Conservation (phyloP, 768 basidiomycete species). For the Tricholoma sp. region DNA sequence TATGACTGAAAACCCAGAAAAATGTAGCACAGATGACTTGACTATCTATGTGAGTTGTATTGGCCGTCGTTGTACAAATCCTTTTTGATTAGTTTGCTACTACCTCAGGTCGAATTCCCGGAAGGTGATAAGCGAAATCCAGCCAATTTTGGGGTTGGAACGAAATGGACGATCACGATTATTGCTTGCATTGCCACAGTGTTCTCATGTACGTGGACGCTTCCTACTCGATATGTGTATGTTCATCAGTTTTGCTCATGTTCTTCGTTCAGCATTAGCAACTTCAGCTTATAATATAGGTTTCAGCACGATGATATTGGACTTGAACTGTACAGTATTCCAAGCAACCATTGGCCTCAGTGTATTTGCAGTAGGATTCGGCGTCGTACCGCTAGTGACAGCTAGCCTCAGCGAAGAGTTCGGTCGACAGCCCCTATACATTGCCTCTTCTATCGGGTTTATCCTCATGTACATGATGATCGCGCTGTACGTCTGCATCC, state of each 20-base stretch:
- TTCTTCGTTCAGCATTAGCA: constrained; percentile 35
- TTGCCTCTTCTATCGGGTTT: constrained; percentile 46
- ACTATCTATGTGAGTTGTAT: constrained; percentile 11
- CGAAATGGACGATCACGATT: constrained; percentile 29
- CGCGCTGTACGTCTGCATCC: constrained; percentile 29
- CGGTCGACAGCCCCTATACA: constrained; percentile 57
- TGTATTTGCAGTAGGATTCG: constrained; percentile 58
- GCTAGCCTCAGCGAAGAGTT: constrained; percentile 76
- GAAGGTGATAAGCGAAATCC: constrained; percentile 21
- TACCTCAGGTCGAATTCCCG: constrained; percentile 18
- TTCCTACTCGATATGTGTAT: not conserved
- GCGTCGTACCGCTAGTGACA: constrained; percentile 58
- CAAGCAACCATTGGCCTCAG: constrained; percentile 45
- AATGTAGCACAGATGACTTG: not conserved
- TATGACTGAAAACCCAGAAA: not conserved
- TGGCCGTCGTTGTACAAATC: not conserved
- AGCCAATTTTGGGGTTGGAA: constrained; percentile 15
- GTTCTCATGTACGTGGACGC: constrained; percentile 37
- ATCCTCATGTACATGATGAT: constrained; percentile 46
- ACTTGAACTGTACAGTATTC: constrained; percentile 38
- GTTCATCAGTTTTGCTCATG: not conserved
- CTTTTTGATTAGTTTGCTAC: not conserved
- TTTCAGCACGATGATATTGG: constrained; percentile 49
- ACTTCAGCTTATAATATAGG: constrained; percentile 54
- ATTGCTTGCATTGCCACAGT: constrained; percentile 44